These are phyloP conservation scores for Diplodia scrobiculata DNA, from an alignment of 2,329 filamentous ascomycete species.

Conservation along the genomic window DNA sequence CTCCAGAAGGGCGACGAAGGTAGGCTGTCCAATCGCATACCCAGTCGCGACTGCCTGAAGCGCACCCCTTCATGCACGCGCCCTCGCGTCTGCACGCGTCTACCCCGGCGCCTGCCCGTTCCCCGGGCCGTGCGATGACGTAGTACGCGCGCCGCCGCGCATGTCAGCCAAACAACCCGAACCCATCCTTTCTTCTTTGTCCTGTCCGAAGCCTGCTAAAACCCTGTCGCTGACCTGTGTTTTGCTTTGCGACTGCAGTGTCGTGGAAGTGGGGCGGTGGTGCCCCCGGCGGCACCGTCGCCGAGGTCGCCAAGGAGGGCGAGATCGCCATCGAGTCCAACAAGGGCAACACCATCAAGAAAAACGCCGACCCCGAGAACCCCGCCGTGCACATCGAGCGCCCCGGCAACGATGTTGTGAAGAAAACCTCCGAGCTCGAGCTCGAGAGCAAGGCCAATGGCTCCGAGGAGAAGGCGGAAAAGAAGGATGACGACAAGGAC, in stretches of 20 bases:
- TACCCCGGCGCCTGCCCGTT: neutral
- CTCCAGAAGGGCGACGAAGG: conserved; percentile 30
- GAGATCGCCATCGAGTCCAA: conserved; percentile 63
- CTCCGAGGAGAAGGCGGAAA: conserved; percentile 34
- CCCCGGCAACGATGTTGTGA: conserved; percentile 66
- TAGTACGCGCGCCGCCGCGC: conserved; percentile 7
- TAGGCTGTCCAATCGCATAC: conserved; percentile 20
- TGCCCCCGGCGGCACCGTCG: conserved; percentile 59
- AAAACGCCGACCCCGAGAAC: conserved; percentile 62
- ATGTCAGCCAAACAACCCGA: neutral
- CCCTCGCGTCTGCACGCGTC: conserved; percentile 23
- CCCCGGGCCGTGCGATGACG: conserved; percentile 21
- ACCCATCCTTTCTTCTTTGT: neutral
- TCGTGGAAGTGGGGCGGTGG: conserved; percentile 64
- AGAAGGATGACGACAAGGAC: conserved; percentile 36
- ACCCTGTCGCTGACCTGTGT: neutral
- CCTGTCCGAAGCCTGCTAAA: neutral
- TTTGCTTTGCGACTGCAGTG: conserved; percentile 48
- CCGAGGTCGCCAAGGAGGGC: conserved; percentile 59
- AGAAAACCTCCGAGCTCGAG: conserved; percentile 62
- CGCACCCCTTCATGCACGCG: neutral
- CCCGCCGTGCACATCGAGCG: conserved; percentile 63
- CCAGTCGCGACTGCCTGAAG: neutral
- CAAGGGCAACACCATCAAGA: conserved; percentile 65
- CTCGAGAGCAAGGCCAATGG: conserved; percentile 53